Conservation (phyloP, 2,329 filamentous ascomycete species). For the Coniochaeta prunicola region DNA sequence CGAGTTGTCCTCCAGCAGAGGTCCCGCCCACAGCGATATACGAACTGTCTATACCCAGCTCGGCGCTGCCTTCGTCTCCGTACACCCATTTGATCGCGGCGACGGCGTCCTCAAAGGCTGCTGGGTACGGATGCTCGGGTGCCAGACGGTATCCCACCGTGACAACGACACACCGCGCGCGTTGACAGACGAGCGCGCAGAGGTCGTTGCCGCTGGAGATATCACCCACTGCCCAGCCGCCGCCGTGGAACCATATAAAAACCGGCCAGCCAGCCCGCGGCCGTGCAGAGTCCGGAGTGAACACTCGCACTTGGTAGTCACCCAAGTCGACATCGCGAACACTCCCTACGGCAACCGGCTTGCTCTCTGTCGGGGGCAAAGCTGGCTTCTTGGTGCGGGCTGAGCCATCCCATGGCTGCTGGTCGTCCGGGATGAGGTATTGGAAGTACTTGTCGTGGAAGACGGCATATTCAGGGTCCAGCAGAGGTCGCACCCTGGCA, state of each 20-base stretch:
- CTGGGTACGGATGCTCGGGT: constrained; percentile 26
- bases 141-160: constrained; percentile 26
- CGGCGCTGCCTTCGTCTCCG: background rate
- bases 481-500: background rate
- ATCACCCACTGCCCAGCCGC: constrained; percentile 30
- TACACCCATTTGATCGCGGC: constrained; percentile 22
- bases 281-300: constrained; percentile 17
- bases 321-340: constrained; percentile 19
- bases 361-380: background rate
- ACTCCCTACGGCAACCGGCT: constrained; percentile 18
- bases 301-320: constrained; percentile 22
- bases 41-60: background rate
- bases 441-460: background rate
- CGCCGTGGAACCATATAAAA: constrained; percentile 32
- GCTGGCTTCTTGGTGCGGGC: background rate
- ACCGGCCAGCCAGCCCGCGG: constrained; percentile 24
- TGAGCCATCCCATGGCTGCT: background rate
- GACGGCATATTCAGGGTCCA: background rate
- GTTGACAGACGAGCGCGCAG: constrained; percentile 17
- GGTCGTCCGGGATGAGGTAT: background rate
- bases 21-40: background rate
- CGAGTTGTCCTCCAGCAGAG: background rate
- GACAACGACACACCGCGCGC: constrained; percentile 17
- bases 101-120: constrained; percentile 24
- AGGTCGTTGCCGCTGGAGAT: constrained; percentile 25